Evolutionary conservation across 164 flowering plant species (phyloP).

Genomic region (Liriodendron chinense): DNA sequence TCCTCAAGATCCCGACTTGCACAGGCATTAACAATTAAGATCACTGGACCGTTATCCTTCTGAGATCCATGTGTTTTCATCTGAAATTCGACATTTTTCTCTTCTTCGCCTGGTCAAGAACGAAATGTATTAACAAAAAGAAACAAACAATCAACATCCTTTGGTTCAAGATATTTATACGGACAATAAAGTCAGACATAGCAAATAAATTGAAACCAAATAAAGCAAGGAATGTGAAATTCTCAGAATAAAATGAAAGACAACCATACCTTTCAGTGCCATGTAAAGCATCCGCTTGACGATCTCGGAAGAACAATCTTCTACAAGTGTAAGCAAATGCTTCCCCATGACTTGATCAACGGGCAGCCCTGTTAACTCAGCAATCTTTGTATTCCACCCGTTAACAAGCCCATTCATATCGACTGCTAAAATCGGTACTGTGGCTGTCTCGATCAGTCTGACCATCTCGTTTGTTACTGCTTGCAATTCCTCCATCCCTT

Average conservation of each 20-base stretch:
- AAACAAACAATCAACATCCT: not conserved
- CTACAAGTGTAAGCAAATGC: constrained; percentile 79
- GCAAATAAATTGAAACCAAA: not conserved
- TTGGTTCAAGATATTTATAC: not conserved
- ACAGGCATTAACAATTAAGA: constrained; percentile 91
- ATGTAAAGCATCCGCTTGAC: constrained; percentile 65
- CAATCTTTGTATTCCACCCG: constrained; percentile 93
- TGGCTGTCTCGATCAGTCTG: constrained; percentile 88
- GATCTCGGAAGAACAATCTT: constrained; percentile 60
- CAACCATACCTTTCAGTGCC: constrained; percentile 73
- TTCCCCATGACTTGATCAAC: constrained; percentile 77
- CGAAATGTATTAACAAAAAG: not conserved
- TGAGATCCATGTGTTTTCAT: constrained; percentile 61
- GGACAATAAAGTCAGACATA: not conserved
- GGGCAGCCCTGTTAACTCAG: constrained; percentile 78
- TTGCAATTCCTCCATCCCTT: constrained; percentile 82
- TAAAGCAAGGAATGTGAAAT: not conserved
- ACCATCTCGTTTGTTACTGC: constrained; percentile 96
- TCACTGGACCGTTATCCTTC: constrained; percentile 56
- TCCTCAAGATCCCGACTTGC: constrained; percentile 76
- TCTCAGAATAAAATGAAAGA: not conserved
- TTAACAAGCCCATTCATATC: constrained; percentile 75
- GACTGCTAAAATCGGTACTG: constrained; percentile 87
- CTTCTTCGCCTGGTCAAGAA: constrained; percentile 70
- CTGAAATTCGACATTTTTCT: constrained; percentile 76